Base-by-base conservation (phyloP, 345 rosid genomes). In the Crucihimalaya himalaica region DNA sequence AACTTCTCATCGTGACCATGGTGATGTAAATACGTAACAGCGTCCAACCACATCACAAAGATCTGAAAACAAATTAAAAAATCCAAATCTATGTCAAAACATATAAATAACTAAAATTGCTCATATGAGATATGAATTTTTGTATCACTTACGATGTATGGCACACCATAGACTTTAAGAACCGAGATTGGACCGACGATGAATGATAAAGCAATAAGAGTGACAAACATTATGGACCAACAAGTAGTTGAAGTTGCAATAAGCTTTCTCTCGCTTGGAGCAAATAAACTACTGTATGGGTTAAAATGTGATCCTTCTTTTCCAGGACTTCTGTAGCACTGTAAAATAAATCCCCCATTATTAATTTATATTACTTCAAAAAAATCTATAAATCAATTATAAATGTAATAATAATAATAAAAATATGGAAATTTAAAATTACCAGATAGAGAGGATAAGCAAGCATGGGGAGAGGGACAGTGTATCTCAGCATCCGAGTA, bases 261-360 rank as follows among this genome's bases (percentile, higher is more conserved):
- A 57, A 83, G 86, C 34, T 82, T 84, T 69, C 89, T 86, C 72
- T 94, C 98, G 29, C 74, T 83, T 5, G 90, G 87, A 2, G 77
- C 71, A 66, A 94, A 94, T 70, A 94, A 63, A 58, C 81, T 72
- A 69, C 98, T 87, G 66, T 83, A 63, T n/a, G 98, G 97, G 56
- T 85, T 79, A 84, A 85, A 94, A 61, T 94, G 98, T 35, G 98
- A 94, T 3, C 98, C 98, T 68, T 83, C 83, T 82, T 94, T 94
- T 20, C 98, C 98, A n/a, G 98, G 98, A 79, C 95, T 87, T 82
- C 98, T 75, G 39, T 71, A 23, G 89, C 90, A 89, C 98, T 94
- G 85, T 40, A 15, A n/a, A 27, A 11, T 3, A 19, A 37, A 27
- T 18, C 5, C 13, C 6, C 51, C 19, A 35, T 15, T 43, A 45